phyloP scores from a whole-genome alignment of 2,329 filamentous ascomycete genomes.

The Penicillium sp. region DNA sequence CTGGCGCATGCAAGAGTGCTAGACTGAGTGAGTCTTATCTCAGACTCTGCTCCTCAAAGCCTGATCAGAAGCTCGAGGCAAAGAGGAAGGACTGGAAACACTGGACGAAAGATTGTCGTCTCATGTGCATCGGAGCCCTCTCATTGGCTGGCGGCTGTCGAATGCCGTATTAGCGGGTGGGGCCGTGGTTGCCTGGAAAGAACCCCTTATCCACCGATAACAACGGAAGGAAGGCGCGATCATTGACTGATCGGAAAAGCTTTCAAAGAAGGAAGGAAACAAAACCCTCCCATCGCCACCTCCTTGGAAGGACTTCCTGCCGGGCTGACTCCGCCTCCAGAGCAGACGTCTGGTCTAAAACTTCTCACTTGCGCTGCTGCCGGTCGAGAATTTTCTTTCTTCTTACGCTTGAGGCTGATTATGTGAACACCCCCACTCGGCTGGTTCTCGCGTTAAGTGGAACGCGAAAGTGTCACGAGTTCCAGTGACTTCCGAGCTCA shows the following conservation, averaged over 20 bases:
- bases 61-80: background rate
- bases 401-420: background rate
- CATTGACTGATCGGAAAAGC: background rate
- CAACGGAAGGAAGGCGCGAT: constrained; percentile 5
- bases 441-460: constrained; percentile 34
- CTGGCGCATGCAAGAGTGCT: background rate
- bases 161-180: background rate
- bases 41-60: background rate
- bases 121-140: background rate
- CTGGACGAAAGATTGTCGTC: background rate
- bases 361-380: background rate
- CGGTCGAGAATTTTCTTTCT: background rate
- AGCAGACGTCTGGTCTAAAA: too few species aligned
- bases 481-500: constrained; percentile 26
- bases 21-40: background rate
- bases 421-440: background rate
- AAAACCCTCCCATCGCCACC: background rate
- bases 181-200: constrained; percentile 8
- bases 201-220: constrained; percentile 12
- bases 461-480: constrained; percentile 38
- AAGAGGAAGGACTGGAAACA: background rate
- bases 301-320: background rate
- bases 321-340: background rate
- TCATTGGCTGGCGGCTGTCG: background rate
- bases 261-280: background rate